Percentiles rank a stretch among this genome's conserved stretches.
Evolutionary conservation across 345 rosid genomes (phyloP).

Genomic region (Citrus maxima): DNA sequence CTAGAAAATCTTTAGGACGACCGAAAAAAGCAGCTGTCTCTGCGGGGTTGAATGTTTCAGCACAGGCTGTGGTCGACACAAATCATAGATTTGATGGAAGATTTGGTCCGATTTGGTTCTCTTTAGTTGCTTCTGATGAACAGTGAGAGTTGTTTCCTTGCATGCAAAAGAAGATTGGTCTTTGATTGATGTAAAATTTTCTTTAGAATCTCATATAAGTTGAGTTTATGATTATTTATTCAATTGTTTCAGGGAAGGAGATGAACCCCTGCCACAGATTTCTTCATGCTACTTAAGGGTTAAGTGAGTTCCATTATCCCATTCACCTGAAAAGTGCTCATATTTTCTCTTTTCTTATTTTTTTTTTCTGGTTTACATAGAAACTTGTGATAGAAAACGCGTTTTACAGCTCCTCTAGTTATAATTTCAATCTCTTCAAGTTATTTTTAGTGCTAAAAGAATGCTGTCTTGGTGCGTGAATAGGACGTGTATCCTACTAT

Average conservation of each 20-base stretch:
- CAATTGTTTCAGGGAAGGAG: conserved; percentile 32
- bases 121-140: conserved; percentile 36
- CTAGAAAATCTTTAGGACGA: conserved; percentile 17
- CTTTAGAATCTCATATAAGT: neutral
- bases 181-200: neutral
- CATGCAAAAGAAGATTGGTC: neutral
- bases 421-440: neutral
- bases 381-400: neutral
- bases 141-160: conserved; percentile 27
- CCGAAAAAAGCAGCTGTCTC: conserved; percentile 18
- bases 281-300: conserved; percentile 43
- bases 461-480: neutral
- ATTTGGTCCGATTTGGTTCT: conserved; percentile 41
- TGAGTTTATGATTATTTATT: conserved; percentile 17
- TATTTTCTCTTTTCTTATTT: neutral
- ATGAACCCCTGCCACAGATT: conserved; percentile 42
- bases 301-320: conserved; percentile 33
- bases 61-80: conserved; percentile 25
- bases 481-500: neutral
- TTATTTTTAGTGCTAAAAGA: neutral
- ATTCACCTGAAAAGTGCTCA: neutral
- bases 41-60: conserved; percentile 25
- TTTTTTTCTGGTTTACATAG: neutral
- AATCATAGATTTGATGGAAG: conserved; percentile 19
- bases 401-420: neutral